Evolutionary conservation across 2,329 filamentous ascomycete genomes (phyloP), one percentile per base, ranked within the genome.

Genomic region (Fusarium sp.): DNA sequence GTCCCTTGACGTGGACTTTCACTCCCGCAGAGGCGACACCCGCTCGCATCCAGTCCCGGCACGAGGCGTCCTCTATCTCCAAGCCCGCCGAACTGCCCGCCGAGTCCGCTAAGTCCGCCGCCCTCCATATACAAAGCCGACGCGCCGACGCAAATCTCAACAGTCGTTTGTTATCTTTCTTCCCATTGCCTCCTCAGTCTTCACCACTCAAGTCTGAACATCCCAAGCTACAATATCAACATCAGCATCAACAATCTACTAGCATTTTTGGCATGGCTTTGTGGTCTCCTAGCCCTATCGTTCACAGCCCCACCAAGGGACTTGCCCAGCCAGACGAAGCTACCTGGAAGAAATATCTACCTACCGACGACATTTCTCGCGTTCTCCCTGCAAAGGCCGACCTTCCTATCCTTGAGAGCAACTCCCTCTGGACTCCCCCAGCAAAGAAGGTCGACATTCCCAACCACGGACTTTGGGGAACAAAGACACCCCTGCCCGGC

Each of bases 271-370:
- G 74, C 43, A 79, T 79, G 77, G 76, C 77, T 78, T 65, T 79
- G 64, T 79, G 77, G 77, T 71, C 74, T 71, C 77, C 71, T 24
- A 69, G 61, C 67, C 61, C 73, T 68, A 72, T 68, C 41, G 29
- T 71, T 68, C 58, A 70, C 43, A 73, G 64, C 70, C 75, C 76
- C 56, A 67, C 73, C 59, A 75, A 72, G 29, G 82, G 82, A 60
- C 78, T 84, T 9, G 79, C 81, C 24, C 83, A 86, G 72, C 84
- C 83, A 18, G 82, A 84, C 65, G 74, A 78, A 39, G 69, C 75
- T 20, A 79, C 75, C n/a, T 86, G 84, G 85, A 77, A 79, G 43
- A 71, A 71, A 43, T 84, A 85, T 64, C 75, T 81, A 43, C 73
- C 74, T 10, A 68, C 78, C 22, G 67, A 77, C 24, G 75, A 71